Evolutionary conservation across 2,329 filamentous ascomycete species (phyloP).

Genomic region (Aureobasidium namibiae): DNA sequence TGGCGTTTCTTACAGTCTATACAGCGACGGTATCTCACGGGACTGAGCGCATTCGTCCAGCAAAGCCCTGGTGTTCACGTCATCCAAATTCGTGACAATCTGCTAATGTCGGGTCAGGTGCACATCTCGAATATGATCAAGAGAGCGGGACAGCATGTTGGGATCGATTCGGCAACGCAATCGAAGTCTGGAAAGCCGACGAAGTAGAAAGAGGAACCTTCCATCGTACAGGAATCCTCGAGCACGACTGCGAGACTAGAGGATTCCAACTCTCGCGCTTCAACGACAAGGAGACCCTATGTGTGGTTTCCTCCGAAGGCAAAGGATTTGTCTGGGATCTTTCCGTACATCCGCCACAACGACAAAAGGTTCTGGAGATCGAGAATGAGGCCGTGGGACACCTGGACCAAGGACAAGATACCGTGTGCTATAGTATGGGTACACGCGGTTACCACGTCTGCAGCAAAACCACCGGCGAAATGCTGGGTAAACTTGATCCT

Average conservation of each 20-base stretch:
- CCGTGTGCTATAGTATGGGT: slow-evolving; percentile 39
- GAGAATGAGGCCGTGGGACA: slow-evolving; percentile 36
- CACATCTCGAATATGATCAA: slow-evolving; percentile 36
- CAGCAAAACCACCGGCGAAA: slow-evolving; percentile 31
- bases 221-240: slow-evolving; percentile 31
- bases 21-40: too few relatives aligned
- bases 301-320: slow-evolving; percentile 38
- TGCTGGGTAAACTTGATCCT: slow-evolving; percentile 33
- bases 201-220: slow-evolving; percentile 32
- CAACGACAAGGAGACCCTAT: slow-evolving; percentile 30
- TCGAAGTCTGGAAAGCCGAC: slow-evolving; percentile 39
- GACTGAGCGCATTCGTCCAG: too few relatives aligned
- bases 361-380: slow-evolving; percentile 32
- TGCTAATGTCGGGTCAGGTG: too few relatives aligned
- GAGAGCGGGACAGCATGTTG: slow-evolving; percentile 39
- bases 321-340: slow-evolving; percentile 41
- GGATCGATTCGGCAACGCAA: slow-evolving; percentile 35
- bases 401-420: slow-evolving; percentile 34
- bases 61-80: too few relatives aligned
- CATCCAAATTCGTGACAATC: too few relatives aligned
- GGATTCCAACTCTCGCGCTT: slow-evolving; percentile 35
- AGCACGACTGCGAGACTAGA: slow-evolving; percentile 36
- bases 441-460: slow-evolving; percentile 35
- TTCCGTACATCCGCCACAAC: slow-evolving; percentile 24
- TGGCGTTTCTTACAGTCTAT: too few relatives aligned